Base-by-base conservation (phyloP, 139 green algal genomes). In the Zygnema circumcarinatum region DNA sequence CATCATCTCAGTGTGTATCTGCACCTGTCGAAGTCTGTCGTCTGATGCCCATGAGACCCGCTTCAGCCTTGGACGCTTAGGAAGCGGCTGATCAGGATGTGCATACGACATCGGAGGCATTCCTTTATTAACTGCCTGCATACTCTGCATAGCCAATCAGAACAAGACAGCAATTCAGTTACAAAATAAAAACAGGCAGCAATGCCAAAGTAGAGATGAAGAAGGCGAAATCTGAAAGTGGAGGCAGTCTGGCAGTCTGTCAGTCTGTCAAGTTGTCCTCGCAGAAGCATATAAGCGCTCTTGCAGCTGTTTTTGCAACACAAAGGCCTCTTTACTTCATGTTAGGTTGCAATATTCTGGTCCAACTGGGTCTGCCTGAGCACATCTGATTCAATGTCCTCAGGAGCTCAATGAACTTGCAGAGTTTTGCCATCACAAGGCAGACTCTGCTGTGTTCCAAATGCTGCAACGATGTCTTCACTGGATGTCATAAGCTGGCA, bases 1-100 rank as follows among this genome's bases (percentile, higher is more conserved):
- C n/a, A n/a, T n/a, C n/a, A n/a, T n/a, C n/a, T n/a, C n/a, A n/a
- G n/a, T n/a, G n/a, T n/a, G n/a, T n/a, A n/a, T n/a, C 16, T 62
- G 7, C 16, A 78, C 69, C 69, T 78, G 69, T 41, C 69, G 69
- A 52, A 78, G 36, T 41, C 16, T 78, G 69, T 78, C 69, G 69
- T 78, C 69, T 16, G 69, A 52, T 41, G 69, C 69, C 69, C 69
- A 78, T 52, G 69, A n/a, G 3, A 78, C 69, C 16, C 36, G 35
- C 69, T 78, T 78, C 69, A 78, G 36, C 7, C 36, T 7, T 3
- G 69, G 7, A n/a, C 69, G 35, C 16, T 78, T 78, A 16, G 36
- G 69, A 52, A 20, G 69, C 16, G 35, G 35, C 69, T 78, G 69
- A 52, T 78, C 69, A 78, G 47, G 47, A 62, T 62, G 47, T 25